These are phyloP conservation scores for Microglena sp. DNA, from an alignment of 139 green algal species.

Conservation along the genomic window DNA sequence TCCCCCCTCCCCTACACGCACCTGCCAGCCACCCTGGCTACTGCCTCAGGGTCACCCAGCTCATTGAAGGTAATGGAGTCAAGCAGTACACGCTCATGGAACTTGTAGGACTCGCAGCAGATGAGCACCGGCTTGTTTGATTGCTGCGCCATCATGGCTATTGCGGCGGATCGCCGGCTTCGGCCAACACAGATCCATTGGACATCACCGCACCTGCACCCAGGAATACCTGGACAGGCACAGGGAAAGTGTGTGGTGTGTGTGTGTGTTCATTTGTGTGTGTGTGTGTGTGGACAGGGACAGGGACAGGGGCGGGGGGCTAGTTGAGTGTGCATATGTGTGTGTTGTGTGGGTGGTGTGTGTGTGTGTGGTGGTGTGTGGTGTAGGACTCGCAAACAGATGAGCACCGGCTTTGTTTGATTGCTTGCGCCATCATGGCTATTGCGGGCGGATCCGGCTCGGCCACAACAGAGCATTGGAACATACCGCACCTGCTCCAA, in stretches of 20 bases:
- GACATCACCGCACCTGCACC: conserved; percentile 81
- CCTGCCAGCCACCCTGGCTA: conserved; percentile 34
- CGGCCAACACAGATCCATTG: conserved; percentile 82
- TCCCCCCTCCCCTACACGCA: too few relatives aligned
- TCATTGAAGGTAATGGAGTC: conserved; percentile 94
- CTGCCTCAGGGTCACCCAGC: conserved; percentile 67
- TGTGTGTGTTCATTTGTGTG: too few relatives aligned
- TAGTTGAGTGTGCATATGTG: too few relatives aligned
- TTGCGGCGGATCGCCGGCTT: conserved; percentile 69
- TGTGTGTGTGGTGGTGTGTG: neutral
- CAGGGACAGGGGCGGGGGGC: too few relatives aligned
- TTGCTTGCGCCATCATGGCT: too few relatives aligned
- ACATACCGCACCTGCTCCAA: too few relatives aligned
- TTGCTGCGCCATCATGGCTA: conserved; percentile 71
- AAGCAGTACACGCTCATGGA: conserved; percentile 77
- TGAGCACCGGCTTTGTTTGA: too few relatives aligned
- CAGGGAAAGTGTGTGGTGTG: too few relatives aligned
- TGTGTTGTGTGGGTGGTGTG: too few relatives aligned
- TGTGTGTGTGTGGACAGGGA: too few relatives aligned
- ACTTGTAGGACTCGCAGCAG: conserved; percentile 94
- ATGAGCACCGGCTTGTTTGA: conserved; percentile 82
- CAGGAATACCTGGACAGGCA: conserved; percentile 73
- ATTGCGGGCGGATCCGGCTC: too few relatives aligned
- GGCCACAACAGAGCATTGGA: too few relatives aligned
- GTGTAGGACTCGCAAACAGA: neutral